Percentiles rank a stretch among this genome's conserved stretches.
These are phyloP conservation scores for Anisogramma anomala DNA, from an alignment of 2,329 filamentous ascomycete genomes.

Conservation along the genomic window DNA sequence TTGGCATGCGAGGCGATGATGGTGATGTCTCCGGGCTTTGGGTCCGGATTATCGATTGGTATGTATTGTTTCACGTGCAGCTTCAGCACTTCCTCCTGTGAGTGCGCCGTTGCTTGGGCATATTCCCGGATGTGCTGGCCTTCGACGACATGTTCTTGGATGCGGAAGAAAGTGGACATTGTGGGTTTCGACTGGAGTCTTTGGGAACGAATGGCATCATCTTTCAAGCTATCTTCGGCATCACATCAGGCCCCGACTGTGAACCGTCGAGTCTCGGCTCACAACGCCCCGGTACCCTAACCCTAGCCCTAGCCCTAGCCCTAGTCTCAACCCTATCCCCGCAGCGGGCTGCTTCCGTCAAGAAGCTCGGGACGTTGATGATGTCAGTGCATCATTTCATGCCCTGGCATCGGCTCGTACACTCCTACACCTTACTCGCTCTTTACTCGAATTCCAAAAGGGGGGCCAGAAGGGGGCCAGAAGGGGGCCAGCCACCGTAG, in stretches of 20 bases:
- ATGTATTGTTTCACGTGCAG: conserved; percentile 82
- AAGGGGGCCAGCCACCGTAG: too few relatives aligned
- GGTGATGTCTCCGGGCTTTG: conserved; percentile 66
- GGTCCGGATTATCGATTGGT: conserved; percentile 56
- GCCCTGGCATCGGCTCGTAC: too few relatives aligned
- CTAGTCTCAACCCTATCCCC: too few relatives aligned
- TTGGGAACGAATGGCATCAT: not conserved
- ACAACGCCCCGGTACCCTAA: not conserved
- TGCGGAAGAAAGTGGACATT: conserved; percentile 40
- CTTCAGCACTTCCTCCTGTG: conserved; percentile 62
- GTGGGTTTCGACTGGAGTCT: conserved; percentile 1
- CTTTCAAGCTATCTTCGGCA: not conserved
- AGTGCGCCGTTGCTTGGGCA: conserved; percentile 55
- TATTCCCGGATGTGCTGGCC: conserved; percentile 77
- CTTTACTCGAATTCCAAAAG: too few relatives aligned
- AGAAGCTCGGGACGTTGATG: too few relatives aligned
- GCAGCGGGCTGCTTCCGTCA: too few relatives aligned
- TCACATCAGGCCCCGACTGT: not conserved
- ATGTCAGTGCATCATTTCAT: too few relatives aligned
- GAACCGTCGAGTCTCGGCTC: not conserved
- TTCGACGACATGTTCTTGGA: conserved; percentile 63
- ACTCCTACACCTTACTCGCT: too few relatives aligned
- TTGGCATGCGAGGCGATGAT: conserved; percentile 84
- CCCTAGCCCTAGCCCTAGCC: conserved; percentile 1
- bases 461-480: too few relatives aligned